Evolutionary conservation across 768 basidiomycete genomes (phyloP), one percentile per base, ranked within the genome.

Genomic region (Mycena vulgaris): DNA sequence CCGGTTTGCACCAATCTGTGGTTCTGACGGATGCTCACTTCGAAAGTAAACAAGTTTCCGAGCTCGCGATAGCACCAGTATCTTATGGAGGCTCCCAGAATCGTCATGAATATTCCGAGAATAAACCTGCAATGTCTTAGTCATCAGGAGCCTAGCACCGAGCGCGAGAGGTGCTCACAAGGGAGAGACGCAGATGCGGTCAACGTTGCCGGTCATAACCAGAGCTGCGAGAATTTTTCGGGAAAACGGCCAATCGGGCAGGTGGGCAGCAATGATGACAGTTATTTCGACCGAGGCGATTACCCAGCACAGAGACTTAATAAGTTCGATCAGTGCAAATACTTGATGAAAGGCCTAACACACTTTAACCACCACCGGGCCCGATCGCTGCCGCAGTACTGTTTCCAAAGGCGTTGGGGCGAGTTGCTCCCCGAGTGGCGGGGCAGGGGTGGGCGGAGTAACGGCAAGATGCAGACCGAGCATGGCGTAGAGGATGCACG

Each of bases 1-100:
- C 88, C 88, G 31, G 79, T 78, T 0, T 82, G 87, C 8, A 89
- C 79, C 21, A 90, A 80, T 61, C 71, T 77, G 63, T 90, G 89
- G 59, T 85, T 79, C 25, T 78, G 76, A 47, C 82, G 82, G 31
- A 89, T 85, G 76, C 80, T 82, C 80, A 88, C 79, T 74, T 88
- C 85, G 63, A 87, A 89, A 0, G 88, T 90, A 74, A 88, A 89
- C 49, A 86, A 73, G 1, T 59, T 74, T 5, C 71, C 88, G 19
- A 90, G 80, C 40, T 83, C 84, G 40, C 80, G 77, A 74, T 85
- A 89, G 70, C 87, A 88, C 16, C 68, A 63, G 21, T 60, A 65
- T 69, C 71, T 56, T 31, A 73, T 52, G 11, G 31, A 56, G 25
- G 71, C 71, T 0, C 87, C 88, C 0, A 81, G 27, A 27, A 78